Percentiles rank a stretch among this genome's conserved stretches.
Conservation (phyloP, 805 yeast genomes). For the Tetrapisispora pingtungensis region DNA sequence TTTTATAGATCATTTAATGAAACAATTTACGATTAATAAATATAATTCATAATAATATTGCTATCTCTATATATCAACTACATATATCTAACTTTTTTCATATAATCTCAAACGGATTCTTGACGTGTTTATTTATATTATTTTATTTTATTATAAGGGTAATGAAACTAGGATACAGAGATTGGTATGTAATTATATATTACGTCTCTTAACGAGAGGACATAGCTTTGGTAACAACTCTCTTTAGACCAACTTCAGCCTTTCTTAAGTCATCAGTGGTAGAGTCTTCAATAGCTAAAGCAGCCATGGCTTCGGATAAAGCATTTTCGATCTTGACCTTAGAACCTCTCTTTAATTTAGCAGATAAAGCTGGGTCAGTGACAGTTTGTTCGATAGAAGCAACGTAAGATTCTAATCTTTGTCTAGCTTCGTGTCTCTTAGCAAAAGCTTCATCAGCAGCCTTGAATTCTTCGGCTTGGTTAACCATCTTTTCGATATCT, state of each 20-base stretch:
- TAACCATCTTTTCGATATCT: conserved; percentile 96
- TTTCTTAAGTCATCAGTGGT: conserved; percentile 96
- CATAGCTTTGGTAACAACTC: conserved; percentile 99
- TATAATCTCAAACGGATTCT: too few relatives aligned
- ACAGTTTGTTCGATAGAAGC: conserved; percentile 89
- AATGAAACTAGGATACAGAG: conserved; percentile 2
- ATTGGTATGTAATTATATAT: not conserved
- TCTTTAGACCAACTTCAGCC: conserved; percentile 98
- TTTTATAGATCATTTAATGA: too few relatives aligned
- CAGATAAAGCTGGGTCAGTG: conserved; percentile 96
- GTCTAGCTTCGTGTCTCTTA: conserved; percentile 98
- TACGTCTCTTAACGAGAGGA: conserved; percentile 70
- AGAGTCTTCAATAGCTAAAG: conserved; percentile 93
- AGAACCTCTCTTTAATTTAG: conserved; percentile 94
- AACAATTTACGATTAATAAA: too few relatives aligned
- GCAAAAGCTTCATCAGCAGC: conserved; percentile 98
- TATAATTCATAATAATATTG: too few relatives aligned
- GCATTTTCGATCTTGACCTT: conserved; percentile 97
- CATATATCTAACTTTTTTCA: too few relatives aligned
- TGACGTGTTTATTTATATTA: not conserved
- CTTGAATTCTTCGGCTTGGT: conserved; percentile 98
- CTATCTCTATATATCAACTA: too few relatives aligned
- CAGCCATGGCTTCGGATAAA: conserved; percentile 95
- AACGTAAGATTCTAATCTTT: conserved; percentile 97
- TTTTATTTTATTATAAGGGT: not conserved